Percentiles rank a stretch among this genome's conserved stretches.
phyloP scores from a whole-genome alignment of 2,329 filamentous ascomycete genomes.

The Onygenales sp. region DNA sequence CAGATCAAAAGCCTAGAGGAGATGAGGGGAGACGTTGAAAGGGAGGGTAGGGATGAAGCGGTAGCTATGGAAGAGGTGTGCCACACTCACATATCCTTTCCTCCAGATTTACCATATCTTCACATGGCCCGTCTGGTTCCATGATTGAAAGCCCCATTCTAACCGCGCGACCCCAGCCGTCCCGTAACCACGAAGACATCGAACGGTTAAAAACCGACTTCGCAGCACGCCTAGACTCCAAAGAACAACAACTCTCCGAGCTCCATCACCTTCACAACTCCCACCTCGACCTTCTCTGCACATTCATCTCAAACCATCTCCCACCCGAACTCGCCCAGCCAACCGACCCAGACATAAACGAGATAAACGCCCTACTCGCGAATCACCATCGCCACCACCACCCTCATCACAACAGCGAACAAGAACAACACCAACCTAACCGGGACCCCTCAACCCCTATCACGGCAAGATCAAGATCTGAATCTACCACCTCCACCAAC shows the following conservation, averaged over 20 bases:
- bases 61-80: not conserved
- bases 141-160: not conserved
- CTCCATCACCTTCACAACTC: slow-evolving; percentile 7
- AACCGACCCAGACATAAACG: not conserved
- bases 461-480: not conserved
- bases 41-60: not conserved
- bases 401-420: not conserved
- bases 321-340: not conserved
- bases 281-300: slow-evolving; percentile 5
- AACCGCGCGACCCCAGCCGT: not conserved
- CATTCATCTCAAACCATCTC: slow-evolving; percentile 7
- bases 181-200: not conserved
- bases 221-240: slow-evolving; percentile 5
- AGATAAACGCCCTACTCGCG: not conserved
- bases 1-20: not conserved
- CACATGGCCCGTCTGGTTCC: not conserved
- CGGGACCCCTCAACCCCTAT: not conserved
- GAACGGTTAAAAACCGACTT: slow-evolving; percentile 6
- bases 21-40: not conserved
- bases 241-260: slow-evolving; percentile 8
- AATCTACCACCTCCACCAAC: no score
- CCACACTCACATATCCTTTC: not conserved
- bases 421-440: not conserved
- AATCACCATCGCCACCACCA: not conserved
- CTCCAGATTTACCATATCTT: not conserved